A percentile compares a stretch with the other conserved stretches of the same genome.
These are phyloP conservation scores for Solanum aculeatissimum DNA, from an alignment of 305 asterid genomes.

Conservation along the genomic window DNA sequence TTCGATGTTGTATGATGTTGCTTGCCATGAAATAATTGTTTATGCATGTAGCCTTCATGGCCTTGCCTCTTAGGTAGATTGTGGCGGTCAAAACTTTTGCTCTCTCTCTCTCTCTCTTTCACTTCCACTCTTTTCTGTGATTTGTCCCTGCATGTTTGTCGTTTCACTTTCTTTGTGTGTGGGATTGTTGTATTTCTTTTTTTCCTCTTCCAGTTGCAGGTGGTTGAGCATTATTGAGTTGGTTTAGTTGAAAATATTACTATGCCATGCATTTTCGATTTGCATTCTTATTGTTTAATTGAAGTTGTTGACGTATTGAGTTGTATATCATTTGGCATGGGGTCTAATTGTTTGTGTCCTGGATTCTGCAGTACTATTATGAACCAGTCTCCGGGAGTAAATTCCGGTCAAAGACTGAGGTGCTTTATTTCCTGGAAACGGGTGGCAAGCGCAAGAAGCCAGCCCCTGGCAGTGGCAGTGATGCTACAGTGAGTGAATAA, in stretches of 20 bases:
- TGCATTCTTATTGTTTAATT: background rate
- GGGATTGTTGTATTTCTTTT: background rate
- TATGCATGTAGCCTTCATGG: background rate
- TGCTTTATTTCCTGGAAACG: slow-evolving; percentile 50
- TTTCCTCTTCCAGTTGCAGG: background rate
- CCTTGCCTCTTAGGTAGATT: background rate
- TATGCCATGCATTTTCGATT: background rate
- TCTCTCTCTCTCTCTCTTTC: background rate
- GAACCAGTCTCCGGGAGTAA: slow-evolving; percentile 40
- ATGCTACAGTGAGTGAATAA: slow-evolving; percentile 1
- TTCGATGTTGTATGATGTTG: background rate
- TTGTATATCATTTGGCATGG: background rate
- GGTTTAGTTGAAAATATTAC: background rate
- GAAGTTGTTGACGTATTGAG: background rate
- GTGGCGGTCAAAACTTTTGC: background rate
- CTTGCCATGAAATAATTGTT: background rate
- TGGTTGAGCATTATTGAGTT: background rate
- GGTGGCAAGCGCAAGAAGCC: slow-evolving; percentile 41
- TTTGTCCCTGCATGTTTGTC: background rate
- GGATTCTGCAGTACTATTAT: slow-evolving; percentile 46
- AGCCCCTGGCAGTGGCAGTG: slow-evolving; percentile 18
- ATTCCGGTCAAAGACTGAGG: slow-evolving; percentile 67
- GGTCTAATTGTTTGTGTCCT: background rate
- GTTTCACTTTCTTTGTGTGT: background rate
- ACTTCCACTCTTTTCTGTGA: background rate